phyloP scores from a whole-genome alignment of 1,284 basidiomycete genomes.

The Boletus calvinii region DNA sequence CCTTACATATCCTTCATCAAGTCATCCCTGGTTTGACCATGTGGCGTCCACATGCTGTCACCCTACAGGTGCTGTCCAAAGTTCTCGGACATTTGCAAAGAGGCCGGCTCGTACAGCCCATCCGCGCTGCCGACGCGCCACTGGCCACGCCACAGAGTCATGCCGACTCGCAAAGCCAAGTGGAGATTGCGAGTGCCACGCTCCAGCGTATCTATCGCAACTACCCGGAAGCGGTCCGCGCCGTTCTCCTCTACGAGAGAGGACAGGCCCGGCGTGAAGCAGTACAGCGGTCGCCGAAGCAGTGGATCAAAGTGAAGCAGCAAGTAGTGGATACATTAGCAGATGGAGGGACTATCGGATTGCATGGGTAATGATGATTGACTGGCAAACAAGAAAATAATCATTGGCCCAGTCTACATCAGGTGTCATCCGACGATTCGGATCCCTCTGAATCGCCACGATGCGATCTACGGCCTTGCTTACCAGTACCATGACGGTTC shows the following conservation, averaged over 20 bases:
- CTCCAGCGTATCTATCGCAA: constrained; percentile 45
- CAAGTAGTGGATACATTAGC: constrained; percentile 30
- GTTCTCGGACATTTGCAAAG: constrained; percentile 47
- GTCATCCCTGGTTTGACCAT: constrained; percentile 61
- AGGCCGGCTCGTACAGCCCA: constrained; percentile 50
- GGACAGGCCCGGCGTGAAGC: constrained; percentile 32
- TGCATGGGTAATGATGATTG: constrained; percentile 29
- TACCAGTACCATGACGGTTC: constrained; percentile 64
- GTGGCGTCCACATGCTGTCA: constrained; percentile 61
- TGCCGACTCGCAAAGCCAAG: constrained; percentile 27
- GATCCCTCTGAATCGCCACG: constrained; percentile 51
- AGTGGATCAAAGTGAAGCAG: constrained; percentile 22
- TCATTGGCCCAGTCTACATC: constrained; percentile 18
- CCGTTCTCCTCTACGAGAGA: constrained; percentile 41
- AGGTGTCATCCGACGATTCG: constrained; percentile 44
- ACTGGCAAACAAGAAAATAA: constrained; percentile 10
- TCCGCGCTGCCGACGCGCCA: constrained; percentile 28
- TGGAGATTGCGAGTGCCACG: constrained; percentile 37
- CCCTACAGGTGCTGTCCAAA: constrained; percentile 46
- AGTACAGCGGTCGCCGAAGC: constrained; percentile 12
- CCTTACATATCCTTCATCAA: constrained; percentile 59
- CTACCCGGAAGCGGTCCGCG: constrained; percentile 50
- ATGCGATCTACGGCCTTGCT: constrained; percentile 50
- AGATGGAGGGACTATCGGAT: constrained; percentile 22
- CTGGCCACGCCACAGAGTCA: constrained; percentile 9